Evolutionary conservation across 306 rosid species (phyloP), one percentile per base, ranked within the genome.

Genomic region (Rosa rugosa): DNA sequence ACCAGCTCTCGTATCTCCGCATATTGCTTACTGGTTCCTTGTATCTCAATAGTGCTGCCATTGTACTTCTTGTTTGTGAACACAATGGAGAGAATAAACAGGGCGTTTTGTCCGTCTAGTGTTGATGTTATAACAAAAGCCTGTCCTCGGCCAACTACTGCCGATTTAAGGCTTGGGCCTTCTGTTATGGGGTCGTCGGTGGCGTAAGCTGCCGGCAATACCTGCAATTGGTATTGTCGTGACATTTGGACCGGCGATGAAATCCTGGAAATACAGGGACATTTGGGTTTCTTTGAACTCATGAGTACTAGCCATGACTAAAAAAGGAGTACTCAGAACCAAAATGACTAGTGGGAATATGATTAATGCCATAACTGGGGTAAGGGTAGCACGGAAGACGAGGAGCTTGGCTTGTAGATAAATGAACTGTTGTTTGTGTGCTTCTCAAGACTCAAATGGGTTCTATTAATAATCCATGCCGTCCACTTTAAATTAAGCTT

Each of bases 1-100:
- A n/a, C n/a, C n/a, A n/a, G n/a, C n/a, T n/a, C n/a, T n/a, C n/a
- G n/a, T n/a, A n/a, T n/a, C n/a, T n/a, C n/a, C n/a, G n/a, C n/a
- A n/a, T n/a, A n/a, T n/a, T n/a, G n/a, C n/a, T n/a, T n/a, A n/a
- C n/a, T n/a, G n/a, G n/a, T n/a, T n/a, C n/a, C n/a, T n/a, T n/a
- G n/a, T n/a, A 81, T 57, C 44, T 81, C 74, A 10, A 76, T 5
- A 36, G 78, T 70, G 80, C 84, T 71, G 11, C 77, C 77, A 9
- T 13, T 67, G n/a, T 66, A 80, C 51, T 54, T 78, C 69, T 42
- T 34, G 66, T 77, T 81, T 41, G 56, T 46, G 70, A 70, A 78
- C 5, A 27, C 71, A n/a, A 78, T 6, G 2, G 60, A 54, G 3
- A 8, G 4, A 0, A 54, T 27, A 2, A 18, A 54, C 60, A 6